These are phyloP conservation scores for Stephania cephalantha DNA, from an alignment of 164 flowering plant genomes.

Conservation along the genomic window DNA sequence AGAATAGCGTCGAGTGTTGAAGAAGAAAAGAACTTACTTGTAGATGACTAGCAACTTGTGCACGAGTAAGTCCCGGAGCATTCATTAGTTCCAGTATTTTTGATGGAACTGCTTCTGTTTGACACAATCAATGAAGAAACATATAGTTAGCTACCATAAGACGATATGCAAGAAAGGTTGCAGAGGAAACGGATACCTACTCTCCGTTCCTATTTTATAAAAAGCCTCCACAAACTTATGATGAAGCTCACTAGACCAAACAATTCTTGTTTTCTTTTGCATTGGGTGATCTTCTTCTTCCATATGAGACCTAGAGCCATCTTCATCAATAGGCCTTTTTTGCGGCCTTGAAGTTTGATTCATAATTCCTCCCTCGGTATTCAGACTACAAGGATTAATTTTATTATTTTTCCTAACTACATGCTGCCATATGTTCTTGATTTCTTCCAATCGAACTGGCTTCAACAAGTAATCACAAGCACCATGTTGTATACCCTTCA, in stretches of 20 bases:
- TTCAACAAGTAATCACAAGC: slow-evolving; percentile 37
- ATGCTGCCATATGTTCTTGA: slow-evolving; percentile 43
- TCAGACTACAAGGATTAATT: slow-evolving; percentile 1
- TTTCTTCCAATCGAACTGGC: slow-evolving; percentile 27
- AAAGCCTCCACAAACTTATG: slow-evolving; percentile 24
- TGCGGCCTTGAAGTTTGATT: not conserved
- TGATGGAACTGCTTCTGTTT: slow-evolving; percentile 33
- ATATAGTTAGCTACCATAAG: not conserved
- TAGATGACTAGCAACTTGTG: slow-evolving; percentile 38
- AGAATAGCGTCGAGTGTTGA: not conserved
- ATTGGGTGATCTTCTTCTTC: slow-evolving; percentile 11
- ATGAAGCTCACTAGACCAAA: slow-evolving; percentile 25
- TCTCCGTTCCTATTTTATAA: slow-evolving; percentile 21
- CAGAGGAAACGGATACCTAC: slow-evolving; percentile 15
- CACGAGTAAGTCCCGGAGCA: slow-evolving; percentile 27
- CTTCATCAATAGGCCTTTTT: slow-evolving; percentile 12
- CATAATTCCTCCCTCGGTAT: not conserved
- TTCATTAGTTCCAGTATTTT: slow-evolving; percentile 31
- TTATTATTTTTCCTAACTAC: slow-evolving; percentile 27
- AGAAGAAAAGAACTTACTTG: slow-evolving; percentile 24
- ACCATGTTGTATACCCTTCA: slow-evolving; percentile 36
- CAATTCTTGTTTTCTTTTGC: slow-evolving; percentile 22
- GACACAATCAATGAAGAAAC: not conserved
- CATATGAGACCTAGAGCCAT: not conserved
- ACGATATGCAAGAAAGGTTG: not conserved